These are phyloP conservation scores for Zelopaecilomyces penicillatus DNA, from an alignment of 2,329 filamentous ascomycete genomes.

Conservation along the genomic window DNA sequence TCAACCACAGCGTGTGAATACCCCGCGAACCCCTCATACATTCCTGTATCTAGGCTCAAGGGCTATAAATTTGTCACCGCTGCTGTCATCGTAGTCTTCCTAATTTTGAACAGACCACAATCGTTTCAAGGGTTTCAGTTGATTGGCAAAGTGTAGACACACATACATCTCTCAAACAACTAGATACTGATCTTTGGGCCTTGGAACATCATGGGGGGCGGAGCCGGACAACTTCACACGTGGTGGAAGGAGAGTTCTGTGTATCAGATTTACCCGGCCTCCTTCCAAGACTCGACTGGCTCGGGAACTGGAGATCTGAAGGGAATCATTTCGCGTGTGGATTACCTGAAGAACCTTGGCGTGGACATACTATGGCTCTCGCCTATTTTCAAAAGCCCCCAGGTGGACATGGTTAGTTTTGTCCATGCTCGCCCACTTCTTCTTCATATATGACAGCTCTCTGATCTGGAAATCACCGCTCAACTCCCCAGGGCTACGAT, in stretches of 20 bases:
- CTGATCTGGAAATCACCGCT: not conserved
- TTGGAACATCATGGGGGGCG: slow-evolving; percentile 14
- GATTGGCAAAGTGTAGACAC: no score
- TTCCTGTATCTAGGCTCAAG: no score
- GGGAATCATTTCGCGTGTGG: slow-evolving; percentile 48
- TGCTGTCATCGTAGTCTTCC: no score
- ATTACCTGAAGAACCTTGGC: slow-evolving; percentile 47
- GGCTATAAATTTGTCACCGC: no score
- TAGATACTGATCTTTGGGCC: no score
- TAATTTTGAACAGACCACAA: no score
- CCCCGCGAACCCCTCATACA: no score
- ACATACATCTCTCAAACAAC: no score
- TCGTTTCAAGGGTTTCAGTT: no score
- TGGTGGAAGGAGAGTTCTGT: slow-evolving; percentile 56
- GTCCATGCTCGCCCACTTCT: not conserved
- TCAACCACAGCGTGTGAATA: no score
- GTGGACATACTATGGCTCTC: slow-evolving; percentile 51
- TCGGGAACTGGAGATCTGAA: slow-evolving; percentile 49
- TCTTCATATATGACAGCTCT: not conserved
- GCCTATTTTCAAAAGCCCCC: slow-evolving; percentile 43
- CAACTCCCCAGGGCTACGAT: slow-evolving; percentile 50
- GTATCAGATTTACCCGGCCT: slow-evolving; percentile 56
- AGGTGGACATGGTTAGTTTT: slow-evolving; percentile 50
- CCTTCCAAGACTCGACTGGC: slow-evolving; percentile 50
- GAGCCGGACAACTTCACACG: slow-evolving; percentile 17